Base-by-base conservation (phyloP, 1,284 basidiomycete genomes). In the Austroboletus niveus region DNA sequence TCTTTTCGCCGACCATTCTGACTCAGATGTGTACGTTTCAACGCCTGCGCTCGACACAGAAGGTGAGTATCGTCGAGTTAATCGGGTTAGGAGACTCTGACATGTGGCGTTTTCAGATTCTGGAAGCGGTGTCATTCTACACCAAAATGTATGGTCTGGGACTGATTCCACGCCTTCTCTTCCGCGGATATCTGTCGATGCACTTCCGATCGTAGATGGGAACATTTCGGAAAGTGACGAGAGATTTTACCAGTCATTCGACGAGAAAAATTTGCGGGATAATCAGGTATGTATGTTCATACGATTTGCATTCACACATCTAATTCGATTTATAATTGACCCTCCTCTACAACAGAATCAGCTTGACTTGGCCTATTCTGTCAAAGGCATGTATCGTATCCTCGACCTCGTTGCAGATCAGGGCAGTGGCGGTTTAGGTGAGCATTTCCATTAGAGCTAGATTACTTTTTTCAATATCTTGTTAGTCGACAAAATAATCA, bases 401-500 rank as follows among this genome's bases (percentile, higher is more conserved):
- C 66, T 83, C 14, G 77, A 83, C 51, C 66, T 82, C 5, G 74
- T 81, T 48, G 70, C 66, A 20, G 81, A 83, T 55, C 69, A 71
- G 38, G 75, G 76, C 2, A 78, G 72, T 41, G 73, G 77, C 2
- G 80, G 81, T 9, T 66, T 78, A 6, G 79, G 80, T 79, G 57
- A 58, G 69, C 39, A 30, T 44, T n/a, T 30, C 6, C 27, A 10
- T 45, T 3, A 11, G 8, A 11, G n/a, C 1, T n/a, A 1, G n/a
- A 9, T 2, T 9, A 24, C 15, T 11, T 30, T 30, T 42, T 15
- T 31, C 9, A 34, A n/a, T 2, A 1, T 31, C 45, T 0, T 24
- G 15, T 46, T 53, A 82, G 79, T 79, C 39, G 79, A 81, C 52
- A 83, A 84, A 57, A 73, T 84, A 34, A 75, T 84, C 61, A 82